phyloP scores from a whole-genome alignment of 2,329 filamentous ascomycete species.

The Pyrenophora seminiperda region DNA sequence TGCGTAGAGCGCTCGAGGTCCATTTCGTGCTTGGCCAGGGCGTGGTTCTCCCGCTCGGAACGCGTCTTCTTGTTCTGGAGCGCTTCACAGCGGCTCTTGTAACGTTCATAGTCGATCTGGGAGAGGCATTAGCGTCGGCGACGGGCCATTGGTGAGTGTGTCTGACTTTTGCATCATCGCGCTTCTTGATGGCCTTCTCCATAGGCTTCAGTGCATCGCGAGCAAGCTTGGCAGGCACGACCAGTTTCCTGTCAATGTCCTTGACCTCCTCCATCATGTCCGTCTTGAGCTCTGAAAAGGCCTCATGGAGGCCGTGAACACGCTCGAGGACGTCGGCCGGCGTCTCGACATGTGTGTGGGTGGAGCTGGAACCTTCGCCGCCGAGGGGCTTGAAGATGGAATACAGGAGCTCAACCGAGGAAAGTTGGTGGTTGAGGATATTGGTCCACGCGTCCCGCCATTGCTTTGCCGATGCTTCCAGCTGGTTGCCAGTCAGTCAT shows the following conservation, averaged over 20 bases:
- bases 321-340: conserved; percentile 67
- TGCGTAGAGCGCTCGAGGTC: conserved; percentile 70
- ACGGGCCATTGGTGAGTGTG: too few relatives aligned
- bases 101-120: conserved; percentile 77
- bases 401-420: conserved; percentile 70
- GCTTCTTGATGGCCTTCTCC: conserved; percentile 82
- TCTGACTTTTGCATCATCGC: conserved; percentile 74
- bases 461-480: conserved; percentile 74
- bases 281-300: conserved; percentile 71
- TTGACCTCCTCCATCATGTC: conserved; percentile 74
- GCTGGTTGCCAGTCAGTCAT: conserved; percentile 53
- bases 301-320: conserved; percentile 67
- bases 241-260: conserved; percentile 71
- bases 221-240: conserved; percentile 71
- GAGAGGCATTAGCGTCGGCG: conserved; percentile 15
- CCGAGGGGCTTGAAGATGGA: conserved; percentile 77
- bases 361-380: conserved; percentile 60
- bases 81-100: conserved; percentile 71
- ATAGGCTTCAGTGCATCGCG: conserved; percentile 72
- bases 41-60: conserved; percentile 73
- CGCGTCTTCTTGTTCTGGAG: conserved; percentile 72
- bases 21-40: conserved; percentile 71
- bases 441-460: conserved; percentile 81
- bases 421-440: conserved; percentile 71
- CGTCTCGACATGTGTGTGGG: conserved; percentile 63